phyloP scores from a whole-genome alignment of 1,284 basidiomycete genomes.

The Apiotrichum laibachii region DNA sequence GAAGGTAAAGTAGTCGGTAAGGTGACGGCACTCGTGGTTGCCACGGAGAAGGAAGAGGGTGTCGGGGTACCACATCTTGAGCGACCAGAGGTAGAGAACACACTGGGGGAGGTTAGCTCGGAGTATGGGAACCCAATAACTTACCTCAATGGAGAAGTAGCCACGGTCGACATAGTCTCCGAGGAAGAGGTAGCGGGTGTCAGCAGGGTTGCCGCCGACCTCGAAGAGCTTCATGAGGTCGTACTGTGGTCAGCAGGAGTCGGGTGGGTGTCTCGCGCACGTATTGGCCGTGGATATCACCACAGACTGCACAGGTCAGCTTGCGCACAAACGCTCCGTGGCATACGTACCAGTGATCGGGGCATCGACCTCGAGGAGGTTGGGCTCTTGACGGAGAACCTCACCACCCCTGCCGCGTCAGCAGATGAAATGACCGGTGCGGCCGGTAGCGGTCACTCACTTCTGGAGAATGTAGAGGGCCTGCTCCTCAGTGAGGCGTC shows the following conservation, averaged over 20 bases:
- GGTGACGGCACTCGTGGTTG: conserved; percentile 95
- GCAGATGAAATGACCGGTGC: background rate
- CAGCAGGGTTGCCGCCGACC: conserved; percentile 85
- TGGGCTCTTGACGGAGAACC: conserved; percentile 75
- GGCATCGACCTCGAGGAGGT: conserved; percentile 86
- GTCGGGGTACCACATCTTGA: conserved; percentile 92
- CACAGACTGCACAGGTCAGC: conserved; percentile 64
- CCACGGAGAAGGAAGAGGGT: conserved; percentile 87
- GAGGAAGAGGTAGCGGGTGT: conserved; percentile 91
- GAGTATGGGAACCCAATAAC: background rate
- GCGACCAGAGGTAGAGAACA: conserved; percentile 82
- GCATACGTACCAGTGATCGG: conserved; percentile 79
- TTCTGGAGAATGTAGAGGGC: conserved; percentile 81
- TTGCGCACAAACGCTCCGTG: conserved; percentile 5
- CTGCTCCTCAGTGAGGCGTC: conserved; percentile 83
- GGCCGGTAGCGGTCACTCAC: conserved; percentile 29
- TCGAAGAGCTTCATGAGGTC: conserved; percentile 98
- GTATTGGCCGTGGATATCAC: conserved; percentile 97
- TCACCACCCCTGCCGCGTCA: conserved; percentile 60
- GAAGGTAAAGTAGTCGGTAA: conserved; percentile 97
- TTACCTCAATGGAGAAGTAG: conserved; percentile 87
- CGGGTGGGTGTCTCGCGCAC: conserved; percentile 56
- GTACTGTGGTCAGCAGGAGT: conserved; percentile 59
- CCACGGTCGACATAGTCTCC: conserved; percentile 99
- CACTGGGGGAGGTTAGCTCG: conserved; percentile 58